Base-by-base conservation (phyloP, 129 eudicot genomes). In the Lactuca sativa region DNA sequence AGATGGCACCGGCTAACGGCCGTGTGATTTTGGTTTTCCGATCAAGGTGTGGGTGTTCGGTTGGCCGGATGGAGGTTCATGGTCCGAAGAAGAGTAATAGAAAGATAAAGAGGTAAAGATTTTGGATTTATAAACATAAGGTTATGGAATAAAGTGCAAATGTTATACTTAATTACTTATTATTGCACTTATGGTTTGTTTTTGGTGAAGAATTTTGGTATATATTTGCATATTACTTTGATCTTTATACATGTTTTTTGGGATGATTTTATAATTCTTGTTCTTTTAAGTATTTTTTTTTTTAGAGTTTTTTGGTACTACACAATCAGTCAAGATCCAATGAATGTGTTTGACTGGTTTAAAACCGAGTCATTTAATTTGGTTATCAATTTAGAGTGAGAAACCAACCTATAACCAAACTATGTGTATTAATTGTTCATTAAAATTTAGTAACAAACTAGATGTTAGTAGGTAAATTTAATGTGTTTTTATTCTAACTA, bases 1-100 rank as follows among this genome's bases (percentile, higher is more conserved):
- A 85, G 82, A 82, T 92, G 83, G 96, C 98, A 6, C 98, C 98
- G 0, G 77, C 81, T 52, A 92, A 92, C 71, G 98, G 98, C 21
- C 76, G 96, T 48, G 98, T 90, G 56, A 82, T 92, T 77, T 85
- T 92, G 31, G 81, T 92, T 44, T 86, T 89, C 52, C 72, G 89
- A 31, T 96, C 88, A 0, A 83, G 92, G 59, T 89, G 98, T 76
- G 98, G 98, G 41, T 92, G 98, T 63, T 86, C 95, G 36, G 86
- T 86, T 72, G 96, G 96, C 4, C 76, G 85, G 65, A 77, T 92
- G 87, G 96, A 92, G 72, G 96, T 92, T 71, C 87, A 81, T 0
- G 98, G 98, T 30, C 88, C 91, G 4, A 82, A 70, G 78, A 92
- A 82, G 81, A 76, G 18, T 7, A 30, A 64, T 47, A 47, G 52